phyloP scores from a whole-genome alignment of 768 basidiomycete species.

The Cubamyces sp. region DNA sequence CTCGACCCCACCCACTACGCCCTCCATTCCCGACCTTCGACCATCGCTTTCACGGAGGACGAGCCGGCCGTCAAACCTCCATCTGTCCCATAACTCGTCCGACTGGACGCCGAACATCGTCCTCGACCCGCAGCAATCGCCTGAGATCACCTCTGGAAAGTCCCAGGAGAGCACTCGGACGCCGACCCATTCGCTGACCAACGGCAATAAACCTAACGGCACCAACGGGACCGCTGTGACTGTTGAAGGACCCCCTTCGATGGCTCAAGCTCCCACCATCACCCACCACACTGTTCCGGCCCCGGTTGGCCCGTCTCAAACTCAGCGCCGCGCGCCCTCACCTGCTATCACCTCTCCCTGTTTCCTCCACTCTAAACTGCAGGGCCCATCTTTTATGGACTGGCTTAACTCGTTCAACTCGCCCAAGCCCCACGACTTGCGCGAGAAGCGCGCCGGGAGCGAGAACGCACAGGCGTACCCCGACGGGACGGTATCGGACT shows the following conservation, averaged over 20 bases:
- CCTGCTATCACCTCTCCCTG: conserved; percentile 66
- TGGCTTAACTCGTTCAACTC: conserved; percentile 50
- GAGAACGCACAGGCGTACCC: conserved; percentile 30
- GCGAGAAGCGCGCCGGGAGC: conserved; percentile 9
- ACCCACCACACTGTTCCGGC: conserved; percentile 23
- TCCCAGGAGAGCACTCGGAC: neutral
- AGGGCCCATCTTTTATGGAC: conserved; percentile 78
- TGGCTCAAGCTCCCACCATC: conserved; percentile 20
- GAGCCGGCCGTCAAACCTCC: conserved; percentile 41
- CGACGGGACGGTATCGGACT: conserved; percentile 28
- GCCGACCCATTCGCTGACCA: conserved; percentile 11
- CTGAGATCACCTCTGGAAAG: conserved; percentile 20
- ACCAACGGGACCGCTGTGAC: conserved; percentile 27
- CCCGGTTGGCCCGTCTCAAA: neutral
- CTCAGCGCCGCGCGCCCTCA: conserved; percentile 22
- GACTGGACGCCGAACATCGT: conserved; percentile 42
- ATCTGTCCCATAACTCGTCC: conserved; percentile 34
- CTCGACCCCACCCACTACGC: conserved; percentile 49
- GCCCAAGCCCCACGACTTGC: conserved; percentile 21
- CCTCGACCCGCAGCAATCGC: conserved; percentile 41
- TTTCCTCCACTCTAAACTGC: conserved; percentile 91
- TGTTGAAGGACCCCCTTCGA: conserved; percentile 12
- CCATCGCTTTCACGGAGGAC: conserved; percentile 45
- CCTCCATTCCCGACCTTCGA: conserved; percentile 35
- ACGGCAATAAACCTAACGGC: conserved; percentile 26